Base-by-base conservation (phyloP, 805 yeast genomes). In the Candida easanensis region DNA sequence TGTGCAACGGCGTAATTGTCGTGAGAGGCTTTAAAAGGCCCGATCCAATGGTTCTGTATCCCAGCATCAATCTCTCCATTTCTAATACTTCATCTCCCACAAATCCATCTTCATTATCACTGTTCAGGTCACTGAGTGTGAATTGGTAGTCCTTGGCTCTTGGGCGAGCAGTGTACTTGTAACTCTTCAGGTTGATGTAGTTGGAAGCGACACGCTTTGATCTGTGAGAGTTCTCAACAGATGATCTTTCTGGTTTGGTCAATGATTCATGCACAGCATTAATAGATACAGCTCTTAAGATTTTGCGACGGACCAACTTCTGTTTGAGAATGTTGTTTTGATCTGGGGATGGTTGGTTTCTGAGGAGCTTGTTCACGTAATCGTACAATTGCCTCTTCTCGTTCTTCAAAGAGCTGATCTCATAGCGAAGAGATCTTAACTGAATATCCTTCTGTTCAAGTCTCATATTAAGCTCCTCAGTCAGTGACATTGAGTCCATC, bases 261-360 rank as follows among this genome's bases (percentile, higher is more conserved):
- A 33, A 17, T 13, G 36, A 22, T 20, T 42, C 33, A 3, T 35
- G 18, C 10, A 13, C 27, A 7, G 27, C n/a, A 19, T 38, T 41
- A 19, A 42, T 27, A 0, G 60, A 56, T 1, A 42, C 53, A 4
- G 54, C 50, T 37, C 63, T 41, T 2, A 58, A 28, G 14, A 58
- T 58, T 36, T 51, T 54, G 25, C 63, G 46, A 6, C 34, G 44
- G 8, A 58, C 60, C 33, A 57, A 40, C 33, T 58, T 58, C 21
- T 46, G 36, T 22, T 58, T 58, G n/a, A 58, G 44, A 1, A 58
- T 36, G 4, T 47, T 44, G 39, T 57, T 58, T 23, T 57, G 61
- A 1, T 49, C 26, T 10, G 40, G 34, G 4, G 44, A 22, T 2
- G 51, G 46, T 20, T 25, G 38, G 36, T 58, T 58, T 25, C 42